These are phyloP conservation scores for Aaosphaeria pasadenensis DNA, from an alignment of 2,329 filamentous ascomycete genomes.

Conservation along the genomic window DNA sequence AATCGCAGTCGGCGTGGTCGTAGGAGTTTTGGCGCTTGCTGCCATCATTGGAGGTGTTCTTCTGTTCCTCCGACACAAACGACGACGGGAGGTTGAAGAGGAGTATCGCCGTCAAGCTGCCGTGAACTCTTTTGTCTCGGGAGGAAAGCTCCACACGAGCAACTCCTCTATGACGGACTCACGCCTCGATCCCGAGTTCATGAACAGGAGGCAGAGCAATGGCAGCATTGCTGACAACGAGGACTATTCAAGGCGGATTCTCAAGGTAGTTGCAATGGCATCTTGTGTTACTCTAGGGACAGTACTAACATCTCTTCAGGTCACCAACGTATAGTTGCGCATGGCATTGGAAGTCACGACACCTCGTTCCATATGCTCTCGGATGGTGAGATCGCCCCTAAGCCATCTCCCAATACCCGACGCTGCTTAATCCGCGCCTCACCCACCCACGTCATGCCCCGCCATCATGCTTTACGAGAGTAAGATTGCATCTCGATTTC, in stretches of 20 bases:
- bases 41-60: slow-evolving; percentile 66
- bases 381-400: not conserved
- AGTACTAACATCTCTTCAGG: slow-evolving; percentile 20
- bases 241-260: slow-evolving; percentile 92
- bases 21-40: slow-evolving; percentile 70
- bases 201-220: slow-evolving; percentile 83
- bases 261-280: slow-evolving; percentile 65
- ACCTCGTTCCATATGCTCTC: slow-evolving; percentile 1
- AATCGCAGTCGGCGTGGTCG: slow-evolving; percentile 84
- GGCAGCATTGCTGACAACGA: slow-evolving; percentile 97
- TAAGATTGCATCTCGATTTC: slow-evolving; percentile 3
- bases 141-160: slow-evolving; percentile 61
- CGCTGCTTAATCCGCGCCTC: slow-evolving; percentile 1
- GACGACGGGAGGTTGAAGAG: slow-evolving; percentile 75
- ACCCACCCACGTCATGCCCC: slow-evolving; percentile 12
- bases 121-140: slow-evolving; percentile 67
- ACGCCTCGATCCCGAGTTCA: slow-evolving; percentile 77
- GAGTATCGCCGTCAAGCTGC: slow-evolving; percentile 80
- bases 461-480: slow-evolving; percentile 29
- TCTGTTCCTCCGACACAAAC: slow-evolving; percentile 72
- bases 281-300: not conserved
- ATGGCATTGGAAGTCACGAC: slow-evolving; percentile 3
- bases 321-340: slow-evolving; percentile 31
- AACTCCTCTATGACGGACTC: slow-evolving; percentile 74
- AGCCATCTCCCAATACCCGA: slow-evolving; percentile 5